Evolutionary conservation across 768 basidiomycete genomes (phyloP).

Genomic region (Leucocoprinus birnbaumii): DNA sequence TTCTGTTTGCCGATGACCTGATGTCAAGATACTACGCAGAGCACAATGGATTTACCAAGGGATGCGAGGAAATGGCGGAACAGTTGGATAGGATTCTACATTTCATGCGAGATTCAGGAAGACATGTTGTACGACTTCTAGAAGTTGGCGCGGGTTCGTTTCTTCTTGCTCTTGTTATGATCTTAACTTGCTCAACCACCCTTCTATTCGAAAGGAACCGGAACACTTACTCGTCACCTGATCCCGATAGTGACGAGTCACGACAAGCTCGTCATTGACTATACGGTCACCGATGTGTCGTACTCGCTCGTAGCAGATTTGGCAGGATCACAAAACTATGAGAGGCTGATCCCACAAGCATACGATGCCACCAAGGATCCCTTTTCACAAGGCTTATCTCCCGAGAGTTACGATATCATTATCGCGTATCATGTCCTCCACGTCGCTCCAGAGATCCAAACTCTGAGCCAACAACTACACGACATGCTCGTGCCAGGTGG

Average conservation of each 20-base stretch:
- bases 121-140: neutral
- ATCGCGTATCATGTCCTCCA: slow-evolving; percentile 3
- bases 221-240: neutral
- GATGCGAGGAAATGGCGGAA: neutral
- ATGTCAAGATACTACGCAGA: neutral
- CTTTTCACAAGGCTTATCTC: neutral
- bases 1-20: slow-evolving; percentile 1
- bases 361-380: slow-evolving; percentile 1
- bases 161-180: no score
- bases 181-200: no score
- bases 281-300: slow-evolving; percentile 2
- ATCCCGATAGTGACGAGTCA: neutral
- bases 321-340: neutral
- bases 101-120: neutral
- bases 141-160: slow-evolving; percentile 5
- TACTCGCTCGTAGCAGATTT: slow-evolving; percentile 3
- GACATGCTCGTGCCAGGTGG: slow-evolving; percentile 2
- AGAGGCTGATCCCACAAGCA: neutral
- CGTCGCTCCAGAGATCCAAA: neutral
- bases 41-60: neutral
- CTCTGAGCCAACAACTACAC: neutral
- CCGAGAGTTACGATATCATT: slow-evolving; percentile 3
- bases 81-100: neutral
- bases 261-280: neutral
- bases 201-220: no score